Conservation (phyloP, 352 stramenopile genomes). For the Pythium brachiatum region DNA sequence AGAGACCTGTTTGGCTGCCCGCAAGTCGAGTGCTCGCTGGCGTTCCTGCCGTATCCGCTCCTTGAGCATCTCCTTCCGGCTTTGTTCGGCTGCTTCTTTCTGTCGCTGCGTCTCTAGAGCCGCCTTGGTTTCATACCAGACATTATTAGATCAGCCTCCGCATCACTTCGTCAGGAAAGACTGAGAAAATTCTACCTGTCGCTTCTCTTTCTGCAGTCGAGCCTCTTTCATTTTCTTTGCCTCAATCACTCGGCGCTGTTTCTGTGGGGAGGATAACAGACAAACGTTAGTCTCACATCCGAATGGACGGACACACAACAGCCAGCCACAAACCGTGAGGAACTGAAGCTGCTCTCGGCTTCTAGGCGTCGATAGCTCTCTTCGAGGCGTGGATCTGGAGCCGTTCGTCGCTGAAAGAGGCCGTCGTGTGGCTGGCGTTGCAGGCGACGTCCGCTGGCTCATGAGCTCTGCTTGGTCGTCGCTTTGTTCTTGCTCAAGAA, state of each 20-base stretch:
- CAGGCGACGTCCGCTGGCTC: background rate
- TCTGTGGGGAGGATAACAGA: slow-evolving; percentile 25
- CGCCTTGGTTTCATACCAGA: slow-evolving; percentile 17
- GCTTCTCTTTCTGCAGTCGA: slow-evolving; percentile 49
- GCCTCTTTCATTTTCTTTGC: slow-evolving; percentile 41
- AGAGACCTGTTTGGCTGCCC: slow-evolving; percentile 41
- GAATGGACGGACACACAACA: background rate
- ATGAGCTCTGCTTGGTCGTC: background rate
- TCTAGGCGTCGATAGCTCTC: slow-evolving; percentile 23
- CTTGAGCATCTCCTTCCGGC: slow-evolving; percentile 32
- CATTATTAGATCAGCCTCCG: background rate
- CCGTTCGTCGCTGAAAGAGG: slow-evolving; percentile 16
- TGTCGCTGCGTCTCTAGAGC: slow-evolving; percentile 42
- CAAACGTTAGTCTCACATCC: background rate
- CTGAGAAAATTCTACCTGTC: slow-evolving; percentile 29
- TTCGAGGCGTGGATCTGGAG: slow-evolving; percentile 6
- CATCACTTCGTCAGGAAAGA: background rate
- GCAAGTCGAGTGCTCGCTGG: slow-evolving; percentile 32
- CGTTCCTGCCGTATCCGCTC: slow-evolving; percentile 50
- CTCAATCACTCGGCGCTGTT: slow-evolving; percentile 47
- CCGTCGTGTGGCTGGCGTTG: background rate
- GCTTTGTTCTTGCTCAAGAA: background rate
- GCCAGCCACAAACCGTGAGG: slow-evolving; percentile 29
- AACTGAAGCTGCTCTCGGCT: slow-evolving; percentile 54
- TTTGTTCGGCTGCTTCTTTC: slow-evolving; percentile 41